Base-by-base conservation (phyloP, 2,329 filamentous ascomycete genomes). In the Fusarium goolgardi region DNA sequence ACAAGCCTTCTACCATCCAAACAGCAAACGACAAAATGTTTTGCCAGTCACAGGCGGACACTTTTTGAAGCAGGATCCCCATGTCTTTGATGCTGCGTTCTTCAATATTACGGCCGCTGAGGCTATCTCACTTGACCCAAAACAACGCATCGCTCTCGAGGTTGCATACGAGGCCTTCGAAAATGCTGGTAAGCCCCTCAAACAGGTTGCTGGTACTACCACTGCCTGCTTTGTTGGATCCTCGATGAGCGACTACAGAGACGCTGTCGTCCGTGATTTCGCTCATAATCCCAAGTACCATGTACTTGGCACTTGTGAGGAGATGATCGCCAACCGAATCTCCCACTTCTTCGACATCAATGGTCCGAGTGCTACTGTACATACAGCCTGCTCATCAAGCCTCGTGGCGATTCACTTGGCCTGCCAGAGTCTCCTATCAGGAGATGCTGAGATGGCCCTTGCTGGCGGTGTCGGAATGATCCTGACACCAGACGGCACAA, bases 1-100 rank as follows among this genome's bases (percentile, higher is more conserved):
- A 6, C 18, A 54, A 18, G 45, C 31, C 18, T 54, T 53, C 25
- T 55, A 62, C 29, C 59, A 62, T 18, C 53, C 59, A 44, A 44
- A 44, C 23, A 44, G 40, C 21, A 44, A 44, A 44, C 15, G 40
- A n/a, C 40, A 44, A 15, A 44, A 44, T 44, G 23, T 44, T 21
- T 44, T 44, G 40, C 40, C 40, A 44, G 40, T 44, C 40, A 44
- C 40, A n/a, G 40, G 40, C n/a, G 40, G 40, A n/a, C 40, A 44
- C 16, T 44, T 44, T 21, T 44, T 44, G 40, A 44, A 44, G 23
- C 40, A 44, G 16, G 40, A 44, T 44, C 40, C 40, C 16, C 40
- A 44, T n/a, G 12, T 47, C 11, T 65, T 65, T 20, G 63, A 65
- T 23, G 40, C 39, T 3, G 21, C 45, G 1, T 65, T 65, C 31